phyloP scores from a whole-genome alignment of 2,329 filamentous ascomycete species.

The Celoporthe dispersa region DNA sequence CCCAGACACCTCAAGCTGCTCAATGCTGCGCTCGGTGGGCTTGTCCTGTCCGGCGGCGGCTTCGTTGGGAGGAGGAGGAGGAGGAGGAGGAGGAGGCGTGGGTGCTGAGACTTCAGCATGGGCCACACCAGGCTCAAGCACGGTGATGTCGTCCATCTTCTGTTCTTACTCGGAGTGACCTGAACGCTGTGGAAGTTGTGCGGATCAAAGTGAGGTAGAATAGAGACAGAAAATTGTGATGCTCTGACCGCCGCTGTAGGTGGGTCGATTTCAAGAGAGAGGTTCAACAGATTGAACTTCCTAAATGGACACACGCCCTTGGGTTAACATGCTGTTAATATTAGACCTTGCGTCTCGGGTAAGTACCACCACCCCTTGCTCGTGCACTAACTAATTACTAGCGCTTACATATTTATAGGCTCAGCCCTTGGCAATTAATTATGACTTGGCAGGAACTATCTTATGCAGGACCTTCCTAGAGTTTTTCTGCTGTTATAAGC shows the following conservation, averaged over 20 bases:
- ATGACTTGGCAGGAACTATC: not conserved
- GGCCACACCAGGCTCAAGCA: not conserved
- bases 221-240: not conserved
- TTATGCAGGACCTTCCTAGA: not conserved
- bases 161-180: not conserved
- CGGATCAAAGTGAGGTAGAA: not conserved
- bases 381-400: not conserved
- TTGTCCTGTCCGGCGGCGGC: not conserved
- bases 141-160: conserved; percentile 8
- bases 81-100: no score
- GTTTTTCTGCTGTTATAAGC: not conserved
- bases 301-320: not conserved
- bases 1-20: not conserved
- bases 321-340: not conserved
- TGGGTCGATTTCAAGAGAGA: not conserved
- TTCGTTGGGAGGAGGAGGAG: not conserved
- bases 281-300: not conserved
- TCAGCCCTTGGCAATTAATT: not conserved
- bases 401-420: conserved; percentile 5
- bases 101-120: not conserved
- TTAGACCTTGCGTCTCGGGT: not conserved
- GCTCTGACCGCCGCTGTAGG: not conserved
- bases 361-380: not conserved
- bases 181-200: not conserved
- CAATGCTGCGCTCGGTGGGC: conserved; percentile 1